These are phyloP conservation scores for Rhizophagus clarus DNA, from an alignment of 192 early-diverging fungal genomes.

Conservation along the genomic window DNA sequence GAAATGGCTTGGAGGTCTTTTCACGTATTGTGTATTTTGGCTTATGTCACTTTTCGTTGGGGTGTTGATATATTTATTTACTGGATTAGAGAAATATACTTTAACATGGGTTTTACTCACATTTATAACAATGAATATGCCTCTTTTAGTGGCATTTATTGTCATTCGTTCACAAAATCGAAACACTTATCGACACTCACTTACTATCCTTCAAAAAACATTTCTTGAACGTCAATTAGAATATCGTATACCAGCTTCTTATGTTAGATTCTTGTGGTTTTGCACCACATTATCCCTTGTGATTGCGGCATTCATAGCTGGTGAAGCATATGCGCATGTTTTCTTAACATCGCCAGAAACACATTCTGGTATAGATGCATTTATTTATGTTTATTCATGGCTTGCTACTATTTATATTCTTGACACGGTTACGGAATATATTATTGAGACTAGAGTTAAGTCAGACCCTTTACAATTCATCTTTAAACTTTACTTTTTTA, in stretches of 20 bases:
- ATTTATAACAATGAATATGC: conserved; percentile 73
- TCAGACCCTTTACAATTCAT: conserved; percentile 70
- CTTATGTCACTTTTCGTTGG: conserved; percentile 59
- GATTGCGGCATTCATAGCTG: conserved; percentile 66
- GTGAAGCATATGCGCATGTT: conserved; percentile 68
- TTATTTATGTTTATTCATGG: conserved; percentile 77
- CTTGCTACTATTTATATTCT: conserved; percentile 70
- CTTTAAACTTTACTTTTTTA: conserved; percentile 77
- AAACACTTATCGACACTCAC: conserved; percentile 49
- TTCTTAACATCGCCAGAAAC: conserved; percentile 56
- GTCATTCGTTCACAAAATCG: conserved; percentile 52
- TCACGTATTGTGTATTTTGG: conserved; percentile 71
- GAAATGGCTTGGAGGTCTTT: conserved; percentile 59
- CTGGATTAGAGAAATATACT: conserved; percentile 54
- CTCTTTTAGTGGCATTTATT: conserved; percentile 64
- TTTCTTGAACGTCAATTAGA: conserved; percentile 50
- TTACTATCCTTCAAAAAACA: conserved; percentile 58
- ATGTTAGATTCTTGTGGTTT: conserved; percentile 79
- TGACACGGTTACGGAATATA: conserved; percentile 65
- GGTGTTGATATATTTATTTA: conserved; percentile 57
- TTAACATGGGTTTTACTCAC: conserved; percentile 73
- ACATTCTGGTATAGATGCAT: conserved; percentile 60
- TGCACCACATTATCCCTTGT: conserved; percentile 68
- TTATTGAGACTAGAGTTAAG: conserved; percentile 61
- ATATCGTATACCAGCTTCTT: conserved; percentile 64